Base-by-base conservation (phyloP, 108 stramenopile genomes). In the Cylindrotheca closterium region DNA sequence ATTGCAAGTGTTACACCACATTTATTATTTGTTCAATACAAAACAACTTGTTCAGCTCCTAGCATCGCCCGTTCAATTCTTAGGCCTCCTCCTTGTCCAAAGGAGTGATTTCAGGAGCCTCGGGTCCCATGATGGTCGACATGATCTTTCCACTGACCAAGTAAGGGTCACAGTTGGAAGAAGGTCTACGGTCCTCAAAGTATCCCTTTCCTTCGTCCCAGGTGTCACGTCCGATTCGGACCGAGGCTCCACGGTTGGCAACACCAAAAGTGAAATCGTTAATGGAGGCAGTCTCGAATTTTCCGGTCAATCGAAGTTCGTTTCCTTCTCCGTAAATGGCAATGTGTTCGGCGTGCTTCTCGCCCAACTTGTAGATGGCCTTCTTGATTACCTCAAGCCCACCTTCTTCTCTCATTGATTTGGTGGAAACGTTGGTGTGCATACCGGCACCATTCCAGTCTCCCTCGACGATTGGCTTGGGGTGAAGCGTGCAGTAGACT, bases 371-470 rank as follows among this genome's bases (percentile, higher is more conserved):
- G 94, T 99, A 93, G 66, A 98, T 91, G 49, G 96, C 96, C 65
- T 85, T 79, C 70, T 96, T 94, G 82, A 99, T 99, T 17, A 63
- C 74, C n/a, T 86, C 86, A 58, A 95, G 64, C 57, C 98, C 98
- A 49, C 96, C 95, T 27, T 80, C 86, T 55, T 96, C 94, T 47
- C 98, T 90, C 98, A 98, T 99, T 21, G 61, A 47, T 79, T 96
- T 94, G 52, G 97, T 99, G 53, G 95, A 96, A 53, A 97, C 95
- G 79, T 99, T 99, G 58, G 95, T 96, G 86, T 97, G 97, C 90
- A 93, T 92, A 46, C 98, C 98, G 10, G 98, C 96, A 12, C 98
- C 98, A 78, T 99, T 99, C 98, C 98, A 99, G 77, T 99, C 97
- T 22, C 98, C 98, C 49, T 96, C 87, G 18, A 83, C 80, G 75